Base-by-base conservation (phyloP, 805 yeast species). In the Ogataea paradorogensis region DNA sequence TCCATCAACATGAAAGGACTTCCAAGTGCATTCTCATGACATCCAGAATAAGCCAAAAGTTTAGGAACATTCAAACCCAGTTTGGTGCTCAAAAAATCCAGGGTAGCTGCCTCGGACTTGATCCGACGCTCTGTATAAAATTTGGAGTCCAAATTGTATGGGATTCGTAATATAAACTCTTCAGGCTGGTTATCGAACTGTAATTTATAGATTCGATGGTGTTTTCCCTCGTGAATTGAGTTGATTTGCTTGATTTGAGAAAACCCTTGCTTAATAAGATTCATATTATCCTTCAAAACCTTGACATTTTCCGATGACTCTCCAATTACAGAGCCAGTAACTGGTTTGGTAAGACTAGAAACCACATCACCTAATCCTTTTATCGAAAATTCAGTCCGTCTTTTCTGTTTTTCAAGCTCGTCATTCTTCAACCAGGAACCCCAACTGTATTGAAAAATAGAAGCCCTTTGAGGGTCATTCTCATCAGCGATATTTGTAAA, bases 341-440 rank as follows among this genome's bases (percentile, higher is more conserved):
- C 15, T 5, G 36, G 32, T 23, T 31, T 38, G 42, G 4, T 14
- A 25, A 38, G 16, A 18, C 67, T 69, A 33, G 71, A 63, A 25
- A 82, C 40, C n/a, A 80, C 63, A 18, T 66, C 66, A 40, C 77
- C 74, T 36, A 86, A 66, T 4, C 96, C 98, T 56, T 80, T 81
- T 36, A 93, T 71, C 3, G 93, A 82, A 62, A 91, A 91, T 47
- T 71, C 73, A 15, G 97, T 91, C 41, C 74, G 76, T 63, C 99
- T 79, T 51, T 78, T 78, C 11, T 72, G 78, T 55, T 86, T 84
- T 59, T 93, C 90, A 23, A 62, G 63, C 40, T 71, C 73, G 59
- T 93, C 96, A 57, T 91, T 78, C 47, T 73, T 77, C 53, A 90
- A 67, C 98, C 98, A 91, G 6, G 95, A 76, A 33, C 99, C 99